A percentile compares a stretch with the other conserved stretches of the same genome.
phyloP scores from a whole-genome alignment of 192 early-diverging fungal species.

The Coemansia sp. region DNA sequence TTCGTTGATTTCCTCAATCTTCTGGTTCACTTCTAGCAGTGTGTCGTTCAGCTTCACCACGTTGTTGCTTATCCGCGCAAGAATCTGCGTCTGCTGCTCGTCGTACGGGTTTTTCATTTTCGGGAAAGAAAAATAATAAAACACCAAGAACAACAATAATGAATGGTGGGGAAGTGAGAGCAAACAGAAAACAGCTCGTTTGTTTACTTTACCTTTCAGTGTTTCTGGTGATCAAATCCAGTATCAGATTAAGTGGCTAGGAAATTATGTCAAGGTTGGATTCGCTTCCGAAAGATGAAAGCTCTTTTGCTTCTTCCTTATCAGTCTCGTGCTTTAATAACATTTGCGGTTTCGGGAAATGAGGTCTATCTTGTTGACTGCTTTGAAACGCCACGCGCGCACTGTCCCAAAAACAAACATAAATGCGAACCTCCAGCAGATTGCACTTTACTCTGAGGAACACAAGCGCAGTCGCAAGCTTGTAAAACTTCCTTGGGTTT shows the following conservation, averaged over 20 bases:
- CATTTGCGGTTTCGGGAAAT: background rate
- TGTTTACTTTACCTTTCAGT: too few species aligned
- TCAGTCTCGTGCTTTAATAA: background rate
- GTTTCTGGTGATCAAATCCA: too few species aligned
- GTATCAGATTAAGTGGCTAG: too few species aligned
- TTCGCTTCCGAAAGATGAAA: too few species aligned
- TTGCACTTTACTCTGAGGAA: background rate
- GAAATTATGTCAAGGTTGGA: too few species aligned
- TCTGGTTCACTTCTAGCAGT: constrained; percentile 49
- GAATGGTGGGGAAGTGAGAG: too few species aligned
- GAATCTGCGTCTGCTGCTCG: constrained; percentile 55
- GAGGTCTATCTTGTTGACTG: background rate
- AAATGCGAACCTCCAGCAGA: background rate
- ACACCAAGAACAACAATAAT: too few species aligned
- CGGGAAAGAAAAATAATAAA: too few species aligned
- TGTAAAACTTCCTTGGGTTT: constrained; percentile 35
- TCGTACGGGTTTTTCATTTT: constrained; percentile 53
- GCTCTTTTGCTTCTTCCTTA: background rate
- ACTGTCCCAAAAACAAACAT: background rate
- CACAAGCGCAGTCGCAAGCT: constrained; percentile 12
- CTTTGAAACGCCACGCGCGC: background rate
- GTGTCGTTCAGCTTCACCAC: constrained; percentile 55
- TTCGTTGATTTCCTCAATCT: constrained; percentile 55
- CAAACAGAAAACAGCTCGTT: too few species aligned
- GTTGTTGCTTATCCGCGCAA: constrained; percentile 52